A percentile compares a stretch with the other conserved stretches of the same genome.
Conservation (phyloP, 2,329 filamentous ascomycete genomes). For the Monascus ruber region DNA sequence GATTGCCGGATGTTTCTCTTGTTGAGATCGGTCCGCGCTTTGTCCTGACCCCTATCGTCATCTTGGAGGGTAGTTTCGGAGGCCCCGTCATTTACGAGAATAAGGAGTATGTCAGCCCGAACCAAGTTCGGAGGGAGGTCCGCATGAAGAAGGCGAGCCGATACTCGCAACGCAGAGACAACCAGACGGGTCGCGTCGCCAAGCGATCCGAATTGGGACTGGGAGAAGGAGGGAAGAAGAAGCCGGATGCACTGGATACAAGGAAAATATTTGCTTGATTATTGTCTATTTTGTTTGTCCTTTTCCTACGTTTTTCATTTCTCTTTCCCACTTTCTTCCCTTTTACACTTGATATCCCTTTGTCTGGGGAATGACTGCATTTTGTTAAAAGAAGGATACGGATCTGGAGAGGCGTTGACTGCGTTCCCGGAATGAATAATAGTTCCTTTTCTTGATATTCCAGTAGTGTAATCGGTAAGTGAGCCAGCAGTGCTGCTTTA, state of each 20-base stretch:
- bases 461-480: no score
- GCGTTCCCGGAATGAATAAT: no score
- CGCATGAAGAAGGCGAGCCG: constrained; percentile 62
- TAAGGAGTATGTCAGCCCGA: constrained; percentile 91
- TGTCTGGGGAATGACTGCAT: no score
- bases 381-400: no score
- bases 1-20: constrained; percentile 65
- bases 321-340: no score
- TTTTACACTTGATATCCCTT: no score
- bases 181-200: constrained; percentile 57
- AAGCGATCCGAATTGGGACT: constrained; percentile 71
- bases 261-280: constrained; percentile 61
- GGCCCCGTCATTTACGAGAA: constrained; percentile 98
- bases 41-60: constrained; percentile 86
- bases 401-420: no score
- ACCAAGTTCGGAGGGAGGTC: constrained; percentile 79
- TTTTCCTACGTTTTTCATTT: constrained; percentile 11
- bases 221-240: constrained; percentile 48
- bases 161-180: constrained; percentile 67
- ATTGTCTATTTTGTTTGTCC: constrained; percentile 6
- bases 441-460: no score
- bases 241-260: constrained; percentile 63
- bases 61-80: constrained; percentile 88
- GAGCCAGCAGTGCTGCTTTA: no score
- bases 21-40: constrained; percentile 92